Conservation (phyloP, 2,329 filamentous ascomycete species). For the Colletotrichum nymphaeae region DNA sequence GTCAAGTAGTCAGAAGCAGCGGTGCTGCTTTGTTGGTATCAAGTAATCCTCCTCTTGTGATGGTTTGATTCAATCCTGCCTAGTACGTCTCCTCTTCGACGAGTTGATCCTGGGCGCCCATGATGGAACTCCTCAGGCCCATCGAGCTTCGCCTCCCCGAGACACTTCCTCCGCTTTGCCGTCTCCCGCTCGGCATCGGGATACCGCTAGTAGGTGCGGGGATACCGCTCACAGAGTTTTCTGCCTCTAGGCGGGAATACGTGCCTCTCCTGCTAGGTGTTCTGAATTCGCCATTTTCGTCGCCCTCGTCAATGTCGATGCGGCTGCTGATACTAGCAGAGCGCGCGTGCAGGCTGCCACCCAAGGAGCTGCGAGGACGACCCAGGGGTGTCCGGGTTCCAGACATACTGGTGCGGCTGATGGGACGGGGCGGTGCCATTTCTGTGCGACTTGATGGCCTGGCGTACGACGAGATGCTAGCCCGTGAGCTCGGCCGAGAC, state of each 20-base stretch:
- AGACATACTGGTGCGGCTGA: conserved; percentile 72
- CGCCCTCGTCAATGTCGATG: conserved; percentile 60
- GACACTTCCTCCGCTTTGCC: conserved; percentile 53
- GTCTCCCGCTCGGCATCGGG: conserved; percentile 56
- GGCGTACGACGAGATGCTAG: conserved; percentile 68
- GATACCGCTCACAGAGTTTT: conserved; percentile 52
- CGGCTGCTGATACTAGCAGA: conserved; percentile 66
- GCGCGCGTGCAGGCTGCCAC: conserved; percentile 59
- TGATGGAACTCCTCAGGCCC: conserved; percentile 25
- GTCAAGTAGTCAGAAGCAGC: conserved; percentile 45
- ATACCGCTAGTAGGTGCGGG: conserved; percentile 57
- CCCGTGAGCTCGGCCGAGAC: conserved; percentile 80
- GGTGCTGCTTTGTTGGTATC: conserved; percentile 40
- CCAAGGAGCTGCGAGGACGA: conserved; percentile 77
- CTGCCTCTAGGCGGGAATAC: conserved; percentile 60
- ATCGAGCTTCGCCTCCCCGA: conserved; percentile 51
- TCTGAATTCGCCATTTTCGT: conserved; percentile 54
- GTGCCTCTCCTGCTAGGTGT: conserved; percentile 68
- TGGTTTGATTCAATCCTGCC: conserved; percentile 19
- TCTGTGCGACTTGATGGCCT: conserved; percentile 66
- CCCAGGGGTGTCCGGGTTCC: conserved; percentile 74
- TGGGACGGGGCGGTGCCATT: conserved; percentile 67
- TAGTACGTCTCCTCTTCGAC: conserved; percentile 67
- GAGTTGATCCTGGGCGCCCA: conserved; percentile 52
- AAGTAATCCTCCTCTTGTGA: conserved; percentile 10